Evolutionary conservation across 1,139 yeast species (phyloP), one percentile per base, ranked within the genome.

Genomic region (Yamadazyma dendronema): DNA sequence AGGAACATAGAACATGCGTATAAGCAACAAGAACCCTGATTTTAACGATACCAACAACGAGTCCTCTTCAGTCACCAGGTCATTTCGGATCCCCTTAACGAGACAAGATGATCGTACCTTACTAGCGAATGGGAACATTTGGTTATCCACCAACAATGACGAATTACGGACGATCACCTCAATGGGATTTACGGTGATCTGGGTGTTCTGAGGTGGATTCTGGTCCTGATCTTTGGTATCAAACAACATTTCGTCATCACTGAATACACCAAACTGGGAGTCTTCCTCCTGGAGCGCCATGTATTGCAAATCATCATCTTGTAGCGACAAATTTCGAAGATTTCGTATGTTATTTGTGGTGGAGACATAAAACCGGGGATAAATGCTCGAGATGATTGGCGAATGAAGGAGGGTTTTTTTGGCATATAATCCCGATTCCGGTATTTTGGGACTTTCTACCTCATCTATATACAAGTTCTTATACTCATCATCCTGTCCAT

Each of bases 21-120:
- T 52, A 14, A 74, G 52, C 6, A 74, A 49, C 4, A 73, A 39
- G 39, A 57, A 70, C 1, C 78, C 77, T 1, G 77, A 67, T 25
- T 60, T 55, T 7, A 73, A 48, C 0, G 76, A 59, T 0, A 74
- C 38, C n/a, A 73, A 43, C 23, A 74, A 48, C 4, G 70, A 61
- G 43, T 74, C 79, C 40, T 74, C 79, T 31, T 51, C 54, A 25
- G 43, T 46, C 4, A 39, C 34, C 2, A 34, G 36, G 15, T 46
- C 52, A 19, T 47, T 43, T 17, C 43, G 36, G 3, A 41, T 40
- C 1, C 73, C 73, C 23, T 50, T 48, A 3, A 73, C 43, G 8
- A 67, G 41, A 31, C 63, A 61, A 0, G 68, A 62, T 0, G 73
- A 56, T 37, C 78, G 49, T 3, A 74, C 60, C 3, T 61, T 53